These are phyloP conservation scores for Ceratocystis lukuohia DNA, from an alignment of 2,329 filamentous ascomycete species.

Conservation along the genomic window DNA sequence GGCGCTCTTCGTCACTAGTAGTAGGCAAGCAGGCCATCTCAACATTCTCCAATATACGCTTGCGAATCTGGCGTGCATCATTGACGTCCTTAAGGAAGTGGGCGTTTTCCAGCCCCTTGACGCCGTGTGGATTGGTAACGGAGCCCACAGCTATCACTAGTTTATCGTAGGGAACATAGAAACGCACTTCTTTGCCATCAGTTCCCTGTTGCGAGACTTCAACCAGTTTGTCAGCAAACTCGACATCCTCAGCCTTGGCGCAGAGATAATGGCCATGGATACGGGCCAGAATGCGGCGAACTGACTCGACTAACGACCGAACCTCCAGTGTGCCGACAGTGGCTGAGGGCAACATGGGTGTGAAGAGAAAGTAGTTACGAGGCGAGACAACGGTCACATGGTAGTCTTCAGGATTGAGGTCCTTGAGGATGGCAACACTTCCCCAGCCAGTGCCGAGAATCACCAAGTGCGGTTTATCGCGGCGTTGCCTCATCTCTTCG, in stretches of 20 bases:
- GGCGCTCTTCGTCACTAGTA: slow-evolving; percentile 75
- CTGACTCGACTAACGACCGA: slow-evolving; percentile 81
- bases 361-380: slow-evolving; percentile 94
- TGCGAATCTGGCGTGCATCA: slow-evolving; percentile 80
- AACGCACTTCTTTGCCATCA: slow-evolving; percentile 58
- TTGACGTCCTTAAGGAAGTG: slow-evolving; percentile 92
- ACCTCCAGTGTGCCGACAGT: slow-evolving; percentile 92
- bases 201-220: slow-evolving; percentile 66
- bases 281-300: slow-evolving; percentile 65
- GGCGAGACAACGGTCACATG: slow-evolving; percentile 92
- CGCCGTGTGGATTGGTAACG: slow-evolving; percentile 85
- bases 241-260: slow-evolving; percentile 73
- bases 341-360: slow-evolving; percentile 91
- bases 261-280: slow-evolving; percentile 83
- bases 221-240: slow-evolving; percentile 81
- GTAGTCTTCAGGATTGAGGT: slow-evolving; percentile 79
- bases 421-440: slow-evolving; percentile 80
- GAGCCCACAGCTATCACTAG: slow-evolving; percentile 86
- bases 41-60: slow-evolving; percentile 76
- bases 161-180: slow-evolving; percentile 97
- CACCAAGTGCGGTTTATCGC: slow-evolving; percentile 83
- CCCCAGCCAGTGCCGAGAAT: slow-evolving; percentile 93
- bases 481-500: slow-evolving; percentile 53
- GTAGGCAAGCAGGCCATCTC: slow-evolving; percentile 88
- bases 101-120: slow-evolving; percentile 86